Evolutionary conservation across 805 yeast genomes (phyloP), one percentile per base, ranked within the genome.

Genomic region (Metschnikowia borealis): DNA sequence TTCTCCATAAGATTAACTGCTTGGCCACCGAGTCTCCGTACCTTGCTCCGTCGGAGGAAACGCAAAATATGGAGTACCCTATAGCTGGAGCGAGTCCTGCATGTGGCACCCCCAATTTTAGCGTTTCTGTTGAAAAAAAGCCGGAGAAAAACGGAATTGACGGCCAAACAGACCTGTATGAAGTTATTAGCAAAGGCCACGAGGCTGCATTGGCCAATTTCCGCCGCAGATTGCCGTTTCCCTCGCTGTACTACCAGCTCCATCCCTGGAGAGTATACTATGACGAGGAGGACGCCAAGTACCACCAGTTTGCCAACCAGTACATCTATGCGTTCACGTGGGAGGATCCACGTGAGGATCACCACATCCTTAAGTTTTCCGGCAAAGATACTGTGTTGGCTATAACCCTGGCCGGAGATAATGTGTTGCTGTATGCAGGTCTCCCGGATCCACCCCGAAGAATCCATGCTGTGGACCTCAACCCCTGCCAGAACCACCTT

Each of bases 271-370:
- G 96, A 61, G 89, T 87, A 38, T 87, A 82, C 68, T 87, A 83
- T 60, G 89, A 87, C 64, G 92, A 85, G 61, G 64, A 82, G 56
- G 80, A 80, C 60, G 82, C 85, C 6, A 78, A 78, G 57, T 84
- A 84, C 63, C 79, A 77, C 45, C 90, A 86, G 65, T 87, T 87
- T 71, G 81, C 79, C 52, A 78, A 85, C 62, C 90, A 87, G 68
- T 87, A 86, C 65, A 88, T 87, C 53, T 88, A 87, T 63, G 91
- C 95, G 4, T 87, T 87, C 67, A 87, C 95, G 6, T 87, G 96
- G 96, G 96, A 87, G 67, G 96, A 88, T 63, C 95, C 95, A 31
- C 77, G 85, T 50, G 94, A 86, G 68, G 96, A 87, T 69, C 79
- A 81, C 53, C 75, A 75, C 45, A 84, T 87, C 49, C 73, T 87